Percentiles rank a stretch among this genome's conserved stretches.
phyloP scores from a whole-genome alignment of 352 stramenopile genomes.

The Globisporangium takayamanum region DNA sequence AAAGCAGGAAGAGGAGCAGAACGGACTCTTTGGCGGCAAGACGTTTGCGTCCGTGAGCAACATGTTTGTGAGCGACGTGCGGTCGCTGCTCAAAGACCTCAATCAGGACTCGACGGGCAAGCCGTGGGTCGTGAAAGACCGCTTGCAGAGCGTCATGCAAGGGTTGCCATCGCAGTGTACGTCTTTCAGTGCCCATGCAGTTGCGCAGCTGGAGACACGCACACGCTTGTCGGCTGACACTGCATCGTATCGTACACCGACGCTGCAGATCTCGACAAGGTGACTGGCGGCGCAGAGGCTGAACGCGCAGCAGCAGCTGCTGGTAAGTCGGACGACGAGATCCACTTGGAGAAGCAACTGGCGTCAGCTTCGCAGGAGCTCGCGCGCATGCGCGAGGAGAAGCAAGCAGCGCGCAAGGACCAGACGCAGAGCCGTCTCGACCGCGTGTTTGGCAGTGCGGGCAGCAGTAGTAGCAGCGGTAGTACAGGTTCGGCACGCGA shows the following conservation, averaged over 20 bases:
- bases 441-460: neutral
- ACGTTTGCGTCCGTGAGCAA: constrained; percentile 24
- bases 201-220: too few species aligned
- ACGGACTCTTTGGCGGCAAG: constrained; percentile 19
- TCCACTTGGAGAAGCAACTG: constrained; percentile 53
- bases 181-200: neutral
- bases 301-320: constrained; percentile 10
- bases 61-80: constrained; percentile 64
- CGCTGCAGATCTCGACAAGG: constrained; percentile 39
- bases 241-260: neutral
- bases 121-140: constrained; percentile 56
- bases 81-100: constrained; percentile 52
- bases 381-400: constrained; percentile 24
- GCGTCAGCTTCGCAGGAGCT: constrained; percentile 29
- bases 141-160: constrained; percentile 53
- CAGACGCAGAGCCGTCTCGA: constrained; percentile 4
- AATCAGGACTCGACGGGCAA: constrained; percentile 56
- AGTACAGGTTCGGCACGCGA: constrained; percentile 27
- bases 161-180: constrained; percentile 50
- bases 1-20: constrained; percentile 20
- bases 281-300: constrained; percentile 28
- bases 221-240: neutral
- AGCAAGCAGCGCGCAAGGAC: constrained; percentile 12
- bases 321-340: constrained; percentile 40
- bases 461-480: neutral